Base-by-base conservation (phyloP, 352 stramenopile genomes). In the Saprolegnia parasitica region DNA sequence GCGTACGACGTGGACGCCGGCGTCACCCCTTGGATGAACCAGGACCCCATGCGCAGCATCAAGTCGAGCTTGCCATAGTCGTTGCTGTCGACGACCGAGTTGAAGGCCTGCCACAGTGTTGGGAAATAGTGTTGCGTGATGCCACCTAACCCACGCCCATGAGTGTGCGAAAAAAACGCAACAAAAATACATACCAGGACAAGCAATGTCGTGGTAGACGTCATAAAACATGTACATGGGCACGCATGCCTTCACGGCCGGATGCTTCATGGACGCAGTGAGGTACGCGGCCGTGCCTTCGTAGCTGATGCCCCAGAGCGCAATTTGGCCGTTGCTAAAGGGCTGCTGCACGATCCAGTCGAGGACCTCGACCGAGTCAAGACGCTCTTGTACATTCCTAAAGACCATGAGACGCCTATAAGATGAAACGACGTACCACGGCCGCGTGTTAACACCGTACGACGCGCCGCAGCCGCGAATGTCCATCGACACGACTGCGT, bases 271-370 rank as follows among this genome's bases (percentile, higher is more conserved):
- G 21, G 58, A 67, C 1, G 42, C 58, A 39, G 58, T 56, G 18
- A 75, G 56, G 73, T 77, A 76, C 5, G 71, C 73, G 37, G 66
- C 67, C 24, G 67, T 74, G 26, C 57, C 73, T 67, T 78, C 73
- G 57, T 78, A 78, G 57, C 71, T 77, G 5, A 74, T 42, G 5
- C 73, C 73, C 71, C 71, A 78, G 18, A 78, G 50, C 6, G 63
- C 73, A 18, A 78, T 58, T 23, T 63, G 71, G 24, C 73, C 72
- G 56, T 73, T 74, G 60, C 71, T 73, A 67, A 71, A 78, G 8
- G 66, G 21, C 20, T 78, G 71, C 23, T 32, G 37, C 18, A 63
- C 57, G 47, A 78, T 74, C 73, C 73, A 78, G 50, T 78, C 72
- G 26, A 78, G n/a, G 20, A 78, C 54, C 29, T 76, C 66, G 45